Evolutionary conservation across 495 filamentous ascomycete species (phyloP).

Genomic region (Hyaloscypha bicolor): DNA sequence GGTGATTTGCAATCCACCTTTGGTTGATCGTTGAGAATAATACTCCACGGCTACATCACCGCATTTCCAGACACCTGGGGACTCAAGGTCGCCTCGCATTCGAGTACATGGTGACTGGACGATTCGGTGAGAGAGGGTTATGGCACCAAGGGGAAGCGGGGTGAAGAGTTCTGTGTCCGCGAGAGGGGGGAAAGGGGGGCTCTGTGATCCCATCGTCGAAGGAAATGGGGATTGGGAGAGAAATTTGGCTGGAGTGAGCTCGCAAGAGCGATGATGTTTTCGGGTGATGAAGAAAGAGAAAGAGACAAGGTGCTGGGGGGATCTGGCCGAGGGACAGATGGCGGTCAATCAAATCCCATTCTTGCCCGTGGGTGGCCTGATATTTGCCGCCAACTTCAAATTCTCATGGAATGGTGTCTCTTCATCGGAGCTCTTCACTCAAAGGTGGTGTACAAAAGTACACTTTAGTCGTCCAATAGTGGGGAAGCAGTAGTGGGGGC

Average conservation of each 20-base stretch:
- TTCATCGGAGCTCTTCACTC: not conserved
- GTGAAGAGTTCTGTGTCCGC: conserved; percentile 35
- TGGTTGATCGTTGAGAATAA: conserved; percentile 62
- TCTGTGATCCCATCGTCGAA: not conserved
- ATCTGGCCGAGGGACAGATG: no score
- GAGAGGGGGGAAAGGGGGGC: conserved; percentile 3
- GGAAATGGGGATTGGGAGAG: not conserved
- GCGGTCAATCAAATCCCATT: no score
- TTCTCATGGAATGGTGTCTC: no score
- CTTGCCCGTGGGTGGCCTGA: no score
- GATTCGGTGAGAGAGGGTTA: conserved; percentile 43
- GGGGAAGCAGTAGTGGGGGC: not conserved
- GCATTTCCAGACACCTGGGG: conserved; percentile 38
- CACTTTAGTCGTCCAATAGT: not conserved
- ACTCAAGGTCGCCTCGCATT: conserved; percentile 39
- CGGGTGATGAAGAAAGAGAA: no score
- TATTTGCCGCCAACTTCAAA: no score
- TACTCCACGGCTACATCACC: conserved; percentile 51
- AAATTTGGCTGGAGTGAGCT: no score
- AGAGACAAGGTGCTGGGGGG: no score
- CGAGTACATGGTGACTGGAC: conserved; percentile 49
- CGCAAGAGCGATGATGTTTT: no score
- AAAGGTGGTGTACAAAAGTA: not conserved
- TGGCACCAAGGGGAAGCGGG: conserved; percentile 41
- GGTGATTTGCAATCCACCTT: conserved; percentile 59